Base-by-base conservation (phyloP, 169 alveolate genomes). In the Cryptosporidium parvum region DNA sequence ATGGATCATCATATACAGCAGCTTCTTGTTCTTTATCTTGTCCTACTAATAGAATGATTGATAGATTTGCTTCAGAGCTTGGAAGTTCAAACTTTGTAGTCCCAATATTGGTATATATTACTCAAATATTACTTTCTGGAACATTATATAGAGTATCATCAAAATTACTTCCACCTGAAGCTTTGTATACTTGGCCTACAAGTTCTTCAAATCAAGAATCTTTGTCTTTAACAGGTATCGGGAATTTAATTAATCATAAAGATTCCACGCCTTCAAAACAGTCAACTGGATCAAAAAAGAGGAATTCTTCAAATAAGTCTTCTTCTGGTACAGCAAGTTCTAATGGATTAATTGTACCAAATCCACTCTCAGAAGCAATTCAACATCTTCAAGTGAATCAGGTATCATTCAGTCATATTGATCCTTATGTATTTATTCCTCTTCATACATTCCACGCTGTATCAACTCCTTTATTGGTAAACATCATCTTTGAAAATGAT, bases 351-450 rank as follows among this genome's bases (percentile, higher is more conserved):
- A 12, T 59, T 1, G 59, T 53, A 29, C 31, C 65, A 8, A 73
- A 73, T 58, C 86, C 86, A 12, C 53, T 73, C 1, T 7, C 86
- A 14, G 72, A 73, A 23, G 86, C 71, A 37, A 73, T 73, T 6
- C 86, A 73, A 10, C 86, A 73, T 56, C 52, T 73, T 16, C 86
- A 73, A 23, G 37, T 59, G 33, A 73, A 73, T 44, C 86, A 73
- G 39, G 71, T 73, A n/a, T 42, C 86, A 14, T 53, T 59, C 5
- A 73, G 86, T 23, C 58, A 56, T 21, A 69, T 73, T 33, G 86
- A 73, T 33, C 86, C 86, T 1, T 73, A 73, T 9, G 86, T 73
- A 10, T 73, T 73, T 73, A 56, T 58, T 56, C 86, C 86, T 31
- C 48, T 73, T 5, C 71, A 73, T 31, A n/a, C 71, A 12, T 73